Percentiles rank a stretch among this genome's conserved stretches.
These are phyloP conservation scores for Pythium angustatum DNA, from an alignment of 352 stramenopile species.

Conservation along the genomic window DNA sequence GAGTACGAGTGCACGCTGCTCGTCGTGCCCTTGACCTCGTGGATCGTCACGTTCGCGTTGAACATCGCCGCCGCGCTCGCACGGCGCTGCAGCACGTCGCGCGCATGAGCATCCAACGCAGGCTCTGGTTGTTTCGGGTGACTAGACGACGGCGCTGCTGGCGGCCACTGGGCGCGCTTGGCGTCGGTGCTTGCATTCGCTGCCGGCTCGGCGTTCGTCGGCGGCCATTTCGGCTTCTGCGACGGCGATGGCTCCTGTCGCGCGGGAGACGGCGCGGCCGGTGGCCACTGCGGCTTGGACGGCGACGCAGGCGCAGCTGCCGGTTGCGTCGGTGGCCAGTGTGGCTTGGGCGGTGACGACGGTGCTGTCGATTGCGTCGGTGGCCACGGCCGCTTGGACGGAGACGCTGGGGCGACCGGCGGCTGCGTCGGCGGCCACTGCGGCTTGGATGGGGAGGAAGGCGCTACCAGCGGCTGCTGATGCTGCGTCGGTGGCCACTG, in stretches of 20 bases:
- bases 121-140: constrained; percentile 19
- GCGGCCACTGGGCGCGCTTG: constrained; percentile 57
- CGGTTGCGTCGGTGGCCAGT: constrained; percentile 40
- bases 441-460: constrained; percentile 29
- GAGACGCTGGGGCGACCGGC: constrained; percentile 21
- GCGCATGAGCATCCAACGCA: constrained; percentile 47
- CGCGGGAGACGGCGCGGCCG: too few relatives aligned
- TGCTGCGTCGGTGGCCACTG: constrained; percentile 33
- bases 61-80: constrained; percentile 57
- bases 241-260: neutral
- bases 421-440: constrained; percentile 42
- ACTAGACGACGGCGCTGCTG: constrained; percentile 35
- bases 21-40: constrained; percentile 77
- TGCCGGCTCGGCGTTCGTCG: constrained; percentile 14
- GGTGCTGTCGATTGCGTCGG: constrained; percentile 14
- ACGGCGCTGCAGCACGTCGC: constrained; percentile 63
- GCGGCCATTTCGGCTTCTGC: constrained; percentile 41
- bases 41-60: constrained; percentile 68
- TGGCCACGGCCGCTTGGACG: constrained; percentile 37
- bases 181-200: constrained; percentile 24
- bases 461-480: too few relatives aligned
- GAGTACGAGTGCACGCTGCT: constrained; percentile 87
- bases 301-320: constrained; percentile 9
- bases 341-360: constrained; percentile 33
- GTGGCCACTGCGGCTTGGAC: constrained; percentile 39